Evolutionary conservation across 2,329 filamentous ascomycete species (phyloP).

Genomic region (Penicillium sp.): DNA sequence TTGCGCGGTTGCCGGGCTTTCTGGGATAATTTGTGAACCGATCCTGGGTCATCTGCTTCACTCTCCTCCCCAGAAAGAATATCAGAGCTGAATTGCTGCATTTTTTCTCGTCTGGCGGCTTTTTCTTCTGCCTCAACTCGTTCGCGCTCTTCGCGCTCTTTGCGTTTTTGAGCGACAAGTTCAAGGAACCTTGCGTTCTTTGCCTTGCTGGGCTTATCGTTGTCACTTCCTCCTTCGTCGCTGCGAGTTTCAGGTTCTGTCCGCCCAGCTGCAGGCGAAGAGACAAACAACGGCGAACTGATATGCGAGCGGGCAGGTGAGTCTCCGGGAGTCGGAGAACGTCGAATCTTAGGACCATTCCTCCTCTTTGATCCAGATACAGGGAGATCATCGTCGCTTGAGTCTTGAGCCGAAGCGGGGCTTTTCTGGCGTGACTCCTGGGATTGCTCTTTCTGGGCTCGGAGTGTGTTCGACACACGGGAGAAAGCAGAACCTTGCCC

Average conservation of each 20-base stretch:
- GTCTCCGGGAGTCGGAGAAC: constrained; percentile 27
- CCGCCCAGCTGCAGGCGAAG: constrained; percentile 30
- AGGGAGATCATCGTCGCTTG: constrained; percentile 36
- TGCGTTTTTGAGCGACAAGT: constrained; percentile 73
- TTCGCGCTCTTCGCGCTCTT: constrained; percentile 71
- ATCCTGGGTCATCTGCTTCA: constrained; percentile 65
- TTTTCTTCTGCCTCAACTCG: constrained; percentile 53
- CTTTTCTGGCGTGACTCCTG: constrained; percentile 14
- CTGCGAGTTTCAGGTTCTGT: constrained; percentile 17
- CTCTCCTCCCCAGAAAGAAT: constrained; percentile 57
- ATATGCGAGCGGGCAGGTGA: constrained; percentile 33
- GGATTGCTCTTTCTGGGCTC: constrained; percentile 19
- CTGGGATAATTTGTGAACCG: constrained; percentile 71
- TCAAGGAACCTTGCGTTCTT: constrained; percentile 67
- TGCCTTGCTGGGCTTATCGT: constrained; percentile 36
- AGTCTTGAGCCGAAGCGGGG: constrained; percentile 9
- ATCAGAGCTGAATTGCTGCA: constrained; percentile 41
- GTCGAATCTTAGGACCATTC: constrained; percentile 35
- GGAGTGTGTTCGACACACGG: constrained; percentile 40
- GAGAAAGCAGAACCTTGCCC: constrained; percentile 43
- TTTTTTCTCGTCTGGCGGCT: constrained; percentile 36
- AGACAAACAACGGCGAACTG: constrained; percentile 52
- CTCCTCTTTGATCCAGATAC: constrained; percentile 33
- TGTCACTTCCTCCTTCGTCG: constrained; percentile 21
- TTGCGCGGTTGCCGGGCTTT: constrained; percentile 71